Evolutionary conservation across 768 basidiomycete genomes (phyloP).

Genomic region (Solioccasus polychromus): DNA sequence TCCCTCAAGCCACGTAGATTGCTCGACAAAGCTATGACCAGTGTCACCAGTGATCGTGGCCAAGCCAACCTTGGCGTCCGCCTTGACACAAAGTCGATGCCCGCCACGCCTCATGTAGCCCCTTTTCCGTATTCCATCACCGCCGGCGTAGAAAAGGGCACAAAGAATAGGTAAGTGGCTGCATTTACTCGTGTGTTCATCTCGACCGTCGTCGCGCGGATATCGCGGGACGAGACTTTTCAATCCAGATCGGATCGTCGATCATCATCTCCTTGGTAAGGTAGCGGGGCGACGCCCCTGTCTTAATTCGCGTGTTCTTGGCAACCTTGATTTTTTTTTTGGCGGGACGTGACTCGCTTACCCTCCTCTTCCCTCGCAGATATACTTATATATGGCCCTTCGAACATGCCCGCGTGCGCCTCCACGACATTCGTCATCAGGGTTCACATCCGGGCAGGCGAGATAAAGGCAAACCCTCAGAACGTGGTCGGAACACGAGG

Average conservation of each 20-base stretch:
- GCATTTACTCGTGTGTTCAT: background rate
- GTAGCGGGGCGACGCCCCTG: background rate
- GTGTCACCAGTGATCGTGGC: background rate
- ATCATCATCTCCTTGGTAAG: slow-evolving; percentile 3
- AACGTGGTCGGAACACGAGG: slow-evolving; percentile 13
- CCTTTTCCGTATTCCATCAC: slow-evolving; percentile 88
- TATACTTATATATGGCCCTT: slow-evolving; percentile 99
- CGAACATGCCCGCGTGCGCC: slow-evolving; percentile 86
- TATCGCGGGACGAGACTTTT: background rate
- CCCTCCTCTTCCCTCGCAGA: slow-evolving; percentile 35
- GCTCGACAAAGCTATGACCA: background rate
- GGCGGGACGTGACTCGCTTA: slow-evolving; percentile 5
- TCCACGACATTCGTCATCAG: slow-evolving; percentile 41
- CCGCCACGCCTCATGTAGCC: slow-evolving; percentile 15
- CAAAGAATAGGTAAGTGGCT: slow-evolving; percentile 78
- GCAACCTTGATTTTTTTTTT: background rate
- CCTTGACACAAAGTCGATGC: slow-evolving; percentile 14
- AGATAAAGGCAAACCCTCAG: slow-evolving; percentile 16
- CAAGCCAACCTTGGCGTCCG: slow-evolving; percentile 1
- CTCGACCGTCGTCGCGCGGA: background rate
- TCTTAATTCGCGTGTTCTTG: background rate
- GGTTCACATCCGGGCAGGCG: slow-evolving; percentile 28
- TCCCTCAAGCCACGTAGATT: slow-evolving; percentile 8
- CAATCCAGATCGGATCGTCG: slow-evolving; percentile 2
- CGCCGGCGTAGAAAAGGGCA: slow-evolving; percentile 91